These are phyloP conservation scores for Hirschfeldia incana DNA, from an alignment of 345 rosid species.

Conservation along the genomic window DNA sequence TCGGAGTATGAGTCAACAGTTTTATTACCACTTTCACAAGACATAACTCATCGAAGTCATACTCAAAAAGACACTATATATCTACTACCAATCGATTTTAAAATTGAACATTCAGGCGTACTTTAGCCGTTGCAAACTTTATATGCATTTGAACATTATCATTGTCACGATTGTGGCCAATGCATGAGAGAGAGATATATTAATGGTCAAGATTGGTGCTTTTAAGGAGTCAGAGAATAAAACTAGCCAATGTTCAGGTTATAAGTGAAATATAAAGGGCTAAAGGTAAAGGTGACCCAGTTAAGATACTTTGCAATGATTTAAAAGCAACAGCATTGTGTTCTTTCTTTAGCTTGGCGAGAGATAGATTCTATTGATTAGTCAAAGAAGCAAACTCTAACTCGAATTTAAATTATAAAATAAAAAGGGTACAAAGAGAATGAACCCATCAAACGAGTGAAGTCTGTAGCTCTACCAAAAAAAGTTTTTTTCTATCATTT, in stretches of 20 bases:
- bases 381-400: slow-evolving; percentile 37
- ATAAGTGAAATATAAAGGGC: slow-evolving; percentile 24
- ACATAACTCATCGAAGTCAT: too few species aligned
- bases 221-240: slow-evolving; percentile 21
- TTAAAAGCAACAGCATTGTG: slow-evolving; percentile 50
- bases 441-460: slow-evolving; percentile 32
- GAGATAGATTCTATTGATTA: slow-evolving; percentile 30
- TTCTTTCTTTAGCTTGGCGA: slow-evolving; percentile 39
- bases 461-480: slow-evolving; percentile 9
- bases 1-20: too few species aligned
- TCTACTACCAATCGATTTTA: not conserved
- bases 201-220: slow-evolving; percentile 19
- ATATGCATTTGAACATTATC: not conserved
- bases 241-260: slow-evolving; percentile 14
- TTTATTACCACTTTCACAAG: too few species aligned
- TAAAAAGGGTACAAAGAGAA: slow-evolving; percentile 30
- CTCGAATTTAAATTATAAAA: slow-evolving; percentile 9
- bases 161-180: slow-evolving; percentile 15
- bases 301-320: slow-evolving; percentile 64
- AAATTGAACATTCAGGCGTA: not conserved
- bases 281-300: slow-evolving; percentile 44
- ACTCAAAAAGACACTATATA: not conserved
- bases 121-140: not conserved
- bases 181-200: slow-evolving; percentile 32
- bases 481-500: not conserved